These are phyloP conservation scores for Mycocentrospora acerina DNA, from an alignment of 2,329 filamentous ascomycete genomes.

Conservation along the genomic window DNA sequence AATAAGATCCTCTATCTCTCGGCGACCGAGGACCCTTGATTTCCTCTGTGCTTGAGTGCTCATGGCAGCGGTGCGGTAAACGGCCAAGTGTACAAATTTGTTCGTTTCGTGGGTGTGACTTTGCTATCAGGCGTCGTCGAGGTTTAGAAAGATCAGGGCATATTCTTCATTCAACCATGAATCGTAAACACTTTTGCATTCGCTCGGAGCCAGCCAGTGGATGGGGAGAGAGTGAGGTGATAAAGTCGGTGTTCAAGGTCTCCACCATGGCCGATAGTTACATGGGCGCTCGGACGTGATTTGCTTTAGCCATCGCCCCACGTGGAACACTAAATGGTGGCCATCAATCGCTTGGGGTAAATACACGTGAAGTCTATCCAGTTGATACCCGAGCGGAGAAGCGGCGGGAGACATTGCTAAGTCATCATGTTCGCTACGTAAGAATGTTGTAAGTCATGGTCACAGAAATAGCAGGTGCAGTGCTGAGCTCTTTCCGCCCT, in stretches of 20 bases:
- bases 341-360: background rate
- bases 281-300: constrained; percentile 11
- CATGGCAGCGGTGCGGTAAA: constrained; percentile 23
- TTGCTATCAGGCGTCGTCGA: background rate
- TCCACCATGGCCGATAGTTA: constrained; percentile 11
- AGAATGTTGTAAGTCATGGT: too few species aligned
- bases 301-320: constrained; percentile 6
- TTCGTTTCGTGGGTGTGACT: background rate
- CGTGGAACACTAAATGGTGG: constrained; percentile 3
- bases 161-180: background rate
- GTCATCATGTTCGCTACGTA: too few species aligned
- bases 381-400: too few species aligned
- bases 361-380: too few species aligned
- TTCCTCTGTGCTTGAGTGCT: constrained; percentile 40
- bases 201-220: constrained; percentile 7
- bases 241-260: constrained; percentile 10
- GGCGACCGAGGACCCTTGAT: constrained; percentile 57
- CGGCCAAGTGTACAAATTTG: constrained; percentile 1
- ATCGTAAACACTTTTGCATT: background rate
- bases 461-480: constrained; percentile 10
- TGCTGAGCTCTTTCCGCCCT: constrained; percentile 6
- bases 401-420: too few species aligned
- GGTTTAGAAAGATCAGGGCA: constrained; percentile 1
- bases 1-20: constrained; percentile 78
- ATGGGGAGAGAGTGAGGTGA: constrained; percentile 17